Base-by-base conservation (phyloP, 2,329 filamentous ascomycete genomes). In the Eurotiales sp. region DNA sequence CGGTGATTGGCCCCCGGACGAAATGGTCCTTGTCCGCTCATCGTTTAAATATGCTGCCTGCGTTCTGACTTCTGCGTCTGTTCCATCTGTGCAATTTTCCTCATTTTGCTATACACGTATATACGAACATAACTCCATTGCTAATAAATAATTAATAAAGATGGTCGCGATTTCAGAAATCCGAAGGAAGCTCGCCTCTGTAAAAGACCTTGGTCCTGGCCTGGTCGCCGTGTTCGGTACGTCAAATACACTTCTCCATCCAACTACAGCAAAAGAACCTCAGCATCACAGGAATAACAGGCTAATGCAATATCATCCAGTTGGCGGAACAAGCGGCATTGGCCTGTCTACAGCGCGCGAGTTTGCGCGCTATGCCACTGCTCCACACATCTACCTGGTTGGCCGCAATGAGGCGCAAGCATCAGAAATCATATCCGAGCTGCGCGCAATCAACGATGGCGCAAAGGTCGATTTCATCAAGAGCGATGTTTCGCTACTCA, bases 271-370 rank as follows among this genome's bases (percentile, higher is more conserved):
- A 8, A 36, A 4, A 5, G n/a, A 15, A 15, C 17, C 17, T 21
- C 3, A 21, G 15, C 10, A 7, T 41, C 4, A 25, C 2, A 15
- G n/a, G n/a, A n/a, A n/a, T n/a, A n/a, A n/a, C n/a, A 3, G 25
- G 19, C 40, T 52, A 48, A 52, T 23, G 6, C 4, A 17, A 21
- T 2, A 11, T 8, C 15, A 34, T 15, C n/a, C n/a, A 54, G 61
- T 79, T 3, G 78, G 79, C 29, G 79, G 73, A 23, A 83, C 79
- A 3, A 72, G 72, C 32, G 79, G 79, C n/a, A 80, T 83, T 39
- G 79, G 79, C 7, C 68, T 77, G 53, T 62, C 70, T 11, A 72
- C 77, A 0, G 62, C 81, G 14, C 75, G 73, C 46, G 62, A 71
- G 19, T 76, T 81, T 36, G 69, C 71, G 10, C 68, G 71, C 36